Evolutionary conservation across 2,329 filamentous ascomycete genomes (phyloP).

Genomic region (Aspergillus pseudotamarii): DNA sequence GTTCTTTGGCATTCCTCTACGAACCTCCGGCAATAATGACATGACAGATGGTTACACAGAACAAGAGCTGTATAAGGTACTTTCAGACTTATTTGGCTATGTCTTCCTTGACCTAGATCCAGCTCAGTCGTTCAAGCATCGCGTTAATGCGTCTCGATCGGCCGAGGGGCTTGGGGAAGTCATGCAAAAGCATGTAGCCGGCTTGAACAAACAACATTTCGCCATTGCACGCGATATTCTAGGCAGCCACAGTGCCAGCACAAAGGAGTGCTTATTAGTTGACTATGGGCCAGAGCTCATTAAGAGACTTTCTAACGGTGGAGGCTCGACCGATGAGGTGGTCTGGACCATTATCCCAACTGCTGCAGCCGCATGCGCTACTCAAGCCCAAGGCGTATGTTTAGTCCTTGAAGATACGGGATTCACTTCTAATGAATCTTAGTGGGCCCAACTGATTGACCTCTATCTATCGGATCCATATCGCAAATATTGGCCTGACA

Average conservation of each 20-base stretch:
- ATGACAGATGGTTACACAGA: not conserved
- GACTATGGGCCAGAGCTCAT: constrained; percentile 11
- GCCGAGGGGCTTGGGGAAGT: constrained; percentile 10
- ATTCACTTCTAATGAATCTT: not conserved
- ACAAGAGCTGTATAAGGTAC: constrained; percentile 5
- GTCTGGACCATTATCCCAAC: constrained; percentile 16
- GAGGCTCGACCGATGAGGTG: constrained; percentile 13
- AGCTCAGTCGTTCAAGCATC: constrained; percentile 6
- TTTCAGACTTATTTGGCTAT: constrained; percentile 11
- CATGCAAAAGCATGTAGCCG: constrained; percentile 4
- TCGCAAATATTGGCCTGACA: constrained; percentile 11
- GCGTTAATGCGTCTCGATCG: not conserved
- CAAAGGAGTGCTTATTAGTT: not conserved
- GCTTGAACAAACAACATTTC: not conserved
- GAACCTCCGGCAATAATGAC: not conserved
- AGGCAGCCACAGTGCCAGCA: not conserved
- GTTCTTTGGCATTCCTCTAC: constrained; percentile 8
- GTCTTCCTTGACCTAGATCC: constrained; percentile 17
- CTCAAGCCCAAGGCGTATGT: constrained; percentile 16
- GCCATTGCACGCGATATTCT: not conserved
- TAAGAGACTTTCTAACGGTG: constrained; percentile 6
- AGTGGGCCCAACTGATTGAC: constrained; percentile 18
- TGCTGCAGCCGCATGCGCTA: constrained; percentile 14
- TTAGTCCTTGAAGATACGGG: no score
- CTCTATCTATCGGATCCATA: constrained; percentile 16